Evolutionary conservation across 495 filamentous ascomycete genomes (phyloP), one percentile per base, ranked within the genome.

Genomic region (Aeminium ludgeri): DNA sequence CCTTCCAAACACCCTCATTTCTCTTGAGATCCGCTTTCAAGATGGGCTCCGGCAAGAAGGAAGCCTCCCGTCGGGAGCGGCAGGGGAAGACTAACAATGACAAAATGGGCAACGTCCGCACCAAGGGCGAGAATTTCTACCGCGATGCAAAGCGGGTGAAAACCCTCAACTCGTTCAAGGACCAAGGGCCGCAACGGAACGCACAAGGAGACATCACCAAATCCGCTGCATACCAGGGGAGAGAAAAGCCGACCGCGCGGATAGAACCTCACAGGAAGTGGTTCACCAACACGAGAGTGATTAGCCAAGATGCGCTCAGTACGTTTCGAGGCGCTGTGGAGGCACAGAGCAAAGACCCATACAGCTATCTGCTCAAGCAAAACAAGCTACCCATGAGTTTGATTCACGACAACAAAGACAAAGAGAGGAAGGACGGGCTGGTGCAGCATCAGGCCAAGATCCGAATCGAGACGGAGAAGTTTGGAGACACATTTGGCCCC

Each of bases 31-130:
- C 32, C 28, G 13, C 42, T 10, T 12, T 38, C 54, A 49, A 72
- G 43, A 96, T 97, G 89, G 91, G 91, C 64, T 86, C 81, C 36
- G 79, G 76, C 51, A 97, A 96, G 72, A 96, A 95, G 65, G 89
- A 97, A 60, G 75, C 71, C 48, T 65, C 64, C 56, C 78, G 89
- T 58, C 78, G 79, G 61, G 68, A 68, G 69, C 67, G 83, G 50
- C 72, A 92, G 68, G 84, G 85, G 38, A 85, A 86, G 67, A 64
- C 65, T 36, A 70, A 69, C 44, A 78, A 84, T 70, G 38, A 40
- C 29, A 86, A 84, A 52, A 86, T 87, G 81, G 68, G 58, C 44
- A 92, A 96, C 64, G 84, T 95, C 40, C 82, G 77, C 56, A 66
- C 72, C 45, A 97, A 97, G 61, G 89, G 91, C 59, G 91, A 95